Evolutionary conservation across 495 filamentous ascomycete genomes (phyloP), one percentile per base, ranked within the genome.

Genomic region (Penicillium samsonianum): DNA sequence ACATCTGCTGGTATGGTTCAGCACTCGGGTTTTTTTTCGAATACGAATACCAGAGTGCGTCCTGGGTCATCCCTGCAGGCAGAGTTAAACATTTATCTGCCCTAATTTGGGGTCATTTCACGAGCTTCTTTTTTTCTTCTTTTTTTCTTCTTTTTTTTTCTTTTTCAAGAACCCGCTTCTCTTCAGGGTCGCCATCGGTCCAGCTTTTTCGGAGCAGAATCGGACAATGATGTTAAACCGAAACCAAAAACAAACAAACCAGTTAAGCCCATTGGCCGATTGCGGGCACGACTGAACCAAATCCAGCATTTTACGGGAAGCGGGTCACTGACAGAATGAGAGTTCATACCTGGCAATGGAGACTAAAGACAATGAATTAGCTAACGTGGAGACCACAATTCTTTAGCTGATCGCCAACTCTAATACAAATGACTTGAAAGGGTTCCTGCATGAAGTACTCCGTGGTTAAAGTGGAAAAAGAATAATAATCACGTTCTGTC

Each of bases 391-490:
- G 65, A 48, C 19, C 38, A 48, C 37, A 45, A 58, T 55, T 57
- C 58, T 48, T 61, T 58, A 59, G 55, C 20, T 61, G 60, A 66
- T 66, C 65, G 63, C 46, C 65, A 68, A 66, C 58, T 60, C 49
- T 66, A 64, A 61, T 62, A 57, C 52, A 55, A 38, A 48, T 45
- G 46, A 57, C 38, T 14, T 37, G 46, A 38, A 48, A 51, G 40
- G 53, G 60, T 66, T 68, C 65, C 65, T 68, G 65, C 65, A 68
- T 48, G 44, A 48, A 43, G 20, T 14, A 43, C 28, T 10, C 9
- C 1, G 9, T 11, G 11, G 30, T 4, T 16, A n/a, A 37, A 37
- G 12, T 37, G 5, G 9, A 25, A n/a, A 8, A 5, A 20, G 2
- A 23, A n/a, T n/a, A 8, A 5, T 5, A n/a, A 17, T 17, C 35